These are phyloP conservation scores for Geotrichum aggregatum DNA, from an alignment of 1,139 yeast species.

Conservation along the genomic window DNA sequence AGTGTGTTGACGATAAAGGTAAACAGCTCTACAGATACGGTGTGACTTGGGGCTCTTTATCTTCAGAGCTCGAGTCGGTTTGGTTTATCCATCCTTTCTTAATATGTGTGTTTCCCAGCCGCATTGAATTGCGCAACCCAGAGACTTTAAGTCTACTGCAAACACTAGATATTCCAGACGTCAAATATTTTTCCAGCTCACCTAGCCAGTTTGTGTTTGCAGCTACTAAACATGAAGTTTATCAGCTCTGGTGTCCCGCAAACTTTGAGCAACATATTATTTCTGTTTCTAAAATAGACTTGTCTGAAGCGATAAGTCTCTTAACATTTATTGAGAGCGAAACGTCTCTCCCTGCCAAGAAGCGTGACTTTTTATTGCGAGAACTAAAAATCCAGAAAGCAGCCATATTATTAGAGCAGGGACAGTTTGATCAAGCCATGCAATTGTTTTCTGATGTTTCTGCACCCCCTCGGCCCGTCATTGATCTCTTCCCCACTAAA, in stretches of 20 bases:
- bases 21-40: conserved; percentile 25
- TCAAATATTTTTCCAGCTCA: conserved; percentile 21
- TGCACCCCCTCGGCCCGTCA: conserved; percentile 54
- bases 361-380: conserved; percentile 37
- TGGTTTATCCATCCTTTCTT: conserved; percentile 37
- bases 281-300: conserved; percentile 24
- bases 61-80: conserved; percentile 24
- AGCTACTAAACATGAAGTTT: conserved; percentile 32
- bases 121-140: conserved; percentile 35
- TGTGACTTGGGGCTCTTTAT: conserved; percentile 28
- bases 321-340: conserved; percentile 40
- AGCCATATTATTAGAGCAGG: conserved; percentile 36
- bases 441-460: conserved; percentile 49
- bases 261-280: conserved; percentile 38
- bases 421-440: conserved; percentile 42
- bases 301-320: conserved; percentile 46
- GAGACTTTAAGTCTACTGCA: conserved; percentile 33
- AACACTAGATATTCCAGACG: conserved; percentile 28
- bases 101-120: conserved; percentile 28
- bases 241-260: conserved; percentile 26
- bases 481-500: conserved; percentile 44
- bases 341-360: too few relatives aligned
- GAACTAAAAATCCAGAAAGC: conserved; percentile 47
- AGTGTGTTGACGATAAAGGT: conserved; percentile 28
- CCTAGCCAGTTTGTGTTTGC: conserved; percentile 28